Conservation (phyloP, 768 basidiomycete genomes). For the Scleroderma citrinum region DNA sequence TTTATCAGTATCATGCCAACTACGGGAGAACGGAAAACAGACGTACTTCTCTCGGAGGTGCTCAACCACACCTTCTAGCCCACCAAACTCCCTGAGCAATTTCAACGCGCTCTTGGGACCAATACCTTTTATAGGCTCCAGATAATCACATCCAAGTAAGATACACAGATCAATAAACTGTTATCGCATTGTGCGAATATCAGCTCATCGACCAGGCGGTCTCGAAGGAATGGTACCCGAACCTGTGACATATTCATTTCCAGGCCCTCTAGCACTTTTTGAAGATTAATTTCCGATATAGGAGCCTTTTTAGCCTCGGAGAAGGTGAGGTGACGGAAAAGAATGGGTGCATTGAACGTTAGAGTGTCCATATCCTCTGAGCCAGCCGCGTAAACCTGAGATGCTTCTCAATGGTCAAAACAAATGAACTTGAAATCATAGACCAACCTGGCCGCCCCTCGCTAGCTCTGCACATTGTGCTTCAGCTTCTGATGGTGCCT, state of each 20-base stretch:
- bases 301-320: slow-evolving; percentile 97
- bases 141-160: slow-evolving; percentile 94
- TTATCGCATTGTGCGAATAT: neutral
- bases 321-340: slow-evolving; percentile 95
- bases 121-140: slow-evolving; percentile 96
- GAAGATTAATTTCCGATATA: slow-evolving; percentile 85
- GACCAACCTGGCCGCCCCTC: slow-evolving; percentile 79
- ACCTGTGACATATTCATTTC: slow-evolving; percentile 92
- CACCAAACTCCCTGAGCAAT: slow-evolving; percentile 76
- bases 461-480: slow-evolving; percentile 98
- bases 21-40: neutral
- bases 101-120: slow-evolving; percentile 96
- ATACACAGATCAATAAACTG: slow-evolving; percentile 97
- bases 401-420: neutral
- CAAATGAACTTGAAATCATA: neutral
- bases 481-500: slow-evolving; percentile 99
- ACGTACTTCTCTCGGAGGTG: slow-evolving; percentile 73
- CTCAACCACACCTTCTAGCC: slow-evolving; percentile 65
- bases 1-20: neutral
- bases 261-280: slow-evolving; percentile 79
- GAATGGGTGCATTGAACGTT: slow-evolving; percentile 87
- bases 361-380: slow-evolving; percentile 99
- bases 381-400: slow-evolving; percentile 90
- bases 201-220: neutral
- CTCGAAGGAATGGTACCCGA: neutral